Percentiles rank a stretch among this genome's conserved stretches.
Conservation (phyloP, 257 asterid species). For the Nicotiana tabacum region DNA sequence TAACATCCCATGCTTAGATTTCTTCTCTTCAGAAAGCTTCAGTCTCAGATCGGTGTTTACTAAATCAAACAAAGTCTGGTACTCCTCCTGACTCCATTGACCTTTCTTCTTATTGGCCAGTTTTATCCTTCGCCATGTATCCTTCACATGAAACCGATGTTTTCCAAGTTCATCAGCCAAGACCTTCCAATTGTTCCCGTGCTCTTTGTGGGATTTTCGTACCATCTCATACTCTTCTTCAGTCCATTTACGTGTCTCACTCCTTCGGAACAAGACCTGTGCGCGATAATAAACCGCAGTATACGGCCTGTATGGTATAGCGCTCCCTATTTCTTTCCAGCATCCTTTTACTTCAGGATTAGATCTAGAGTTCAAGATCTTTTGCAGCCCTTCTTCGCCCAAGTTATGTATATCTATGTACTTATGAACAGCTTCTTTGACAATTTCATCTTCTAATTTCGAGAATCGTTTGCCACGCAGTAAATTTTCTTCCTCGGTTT, state of each 20-base stretch:
- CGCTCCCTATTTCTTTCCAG: slow-evolving; percentile 10
- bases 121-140: slow-evolving; percentile 10
- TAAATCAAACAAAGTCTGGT: slow-evolving; percentile 9
- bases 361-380: slow-evolving; percentile 5
- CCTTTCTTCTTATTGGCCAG: slow-evolving; percentile 2
- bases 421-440: slow-evolving; percentile 10
- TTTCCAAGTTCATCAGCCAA: slow-evolving; percentile 11
- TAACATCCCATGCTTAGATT: slow-evolving; percentile 1
- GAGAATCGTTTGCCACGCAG: slow-evolving; percentile 2
- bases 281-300: slow-evolving; percentile 1
- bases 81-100: slow-evolving; percentile 8
- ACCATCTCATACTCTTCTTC: slow-evolving; percentile 10
- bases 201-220: not conserved
- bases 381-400: slow-evolving; percentile 5
- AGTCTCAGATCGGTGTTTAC: slow-evolving; percentile 7
- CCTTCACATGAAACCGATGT: slow-evolving; percentile 10
- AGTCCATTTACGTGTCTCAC: slow-evolving; percentile 5
- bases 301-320: not conserved
- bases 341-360: slow-evolving; percentile 1
- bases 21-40: slow-evolving; percentile 10
- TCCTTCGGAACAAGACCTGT: slow-evolving; percentile 6
- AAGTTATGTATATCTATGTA: slow-evolving; percentile 5
- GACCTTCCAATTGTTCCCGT: not conserved
- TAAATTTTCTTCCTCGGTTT: not conserved
- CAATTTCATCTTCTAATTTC: slow-evolving; percentile 3